A percentile compares a stretch with the other conserved stretches of the same genome.
Conservation (phyloP, 371 early-diverging fungal genomes). For the Lichtheimia ornata region DNA sequence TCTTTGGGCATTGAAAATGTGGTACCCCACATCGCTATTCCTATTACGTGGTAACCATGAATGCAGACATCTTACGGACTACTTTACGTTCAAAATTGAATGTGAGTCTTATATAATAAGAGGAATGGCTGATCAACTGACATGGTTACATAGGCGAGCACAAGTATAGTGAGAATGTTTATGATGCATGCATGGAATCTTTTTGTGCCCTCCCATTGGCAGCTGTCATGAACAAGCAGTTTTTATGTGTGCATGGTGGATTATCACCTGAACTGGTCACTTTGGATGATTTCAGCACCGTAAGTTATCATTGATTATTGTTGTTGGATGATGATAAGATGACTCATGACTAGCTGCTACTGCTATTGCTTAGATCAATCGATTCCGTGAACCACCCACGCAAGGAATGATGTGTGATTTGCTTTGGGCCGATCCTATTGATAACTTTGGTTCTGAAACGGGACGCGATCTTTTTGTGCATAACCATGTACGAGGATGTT, state of each 20-base stretch:
- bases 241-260: conserved; percentile 99
- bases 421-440: conserved; percentile 97
- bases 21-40: conserved; percentile 90
- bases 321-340: not conserved
- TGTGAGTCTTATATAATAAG: conserved; percentile 60
- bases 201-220: conserved; percentile 96
- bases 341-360: not conserved
- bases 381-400: conserved; percentile 95
- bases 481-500: conserved; percentile 95
- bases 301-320: conserved; percentile 23
- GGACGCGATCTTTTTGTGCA: conserved; percentile 70
- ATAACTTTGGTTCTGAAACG: conserved; percentile 90
- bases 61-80: conserved; percentile 96
- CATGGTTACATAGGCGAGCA: conserved; percentile 62
- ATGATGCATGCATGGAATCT: conserved; percentile 88
- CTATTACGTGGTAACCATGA: conserved; percentile 99
- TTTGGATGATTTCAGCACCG: conserved; percentile 79
- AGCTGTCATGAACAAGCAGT: conserved; percentile 96
- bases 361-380: conserved; percentile 64
- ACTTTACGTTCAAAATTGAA: conserved; percentile 97
- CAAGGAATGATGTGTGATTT: conserved; percentile 97
- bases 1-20: conserved; percentile 87
- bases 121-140: not conserved
- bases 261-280: conserved; percentile 93
- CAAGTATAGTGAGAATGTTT: conserved; percentile 92